phyloP scores from a whole-genome alignment of 225 moss, liverwort and hornwort genomes.

The Pseudoscleropodium purum region DNA sequence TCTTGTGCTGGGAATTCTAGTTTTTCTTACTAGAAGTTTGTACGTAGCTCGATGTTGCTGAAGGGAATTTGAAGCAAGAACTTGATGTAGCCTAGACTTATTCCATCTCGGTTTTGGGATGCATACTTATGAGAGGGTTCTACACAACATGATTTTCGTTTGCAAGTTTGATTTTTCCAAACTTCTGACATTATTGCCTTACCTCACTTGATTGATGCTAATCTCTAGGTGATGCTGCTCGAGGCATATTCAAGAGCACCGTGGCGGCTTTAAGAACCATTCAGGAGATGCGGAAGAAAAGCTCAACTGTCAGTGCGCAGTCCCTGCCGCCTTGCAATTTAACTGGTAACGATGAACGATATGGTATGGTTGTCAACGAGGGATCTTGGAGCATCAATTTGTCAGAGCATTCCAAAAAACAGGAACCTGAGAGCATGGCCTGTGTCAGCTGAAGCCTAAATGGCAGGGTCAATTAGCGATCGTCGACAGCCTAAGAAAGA shows the following conservation, averaged over 20 bases:
- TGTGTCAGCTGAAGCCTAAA: slow-evolving; percentile 7
- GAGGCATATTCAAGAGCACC: slow-evolving; percentile 36
- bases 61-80: neutral
- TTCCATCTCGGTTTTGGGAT: neutral
- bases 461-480: neutral
- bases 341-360: slow-evolving; percentile 22
- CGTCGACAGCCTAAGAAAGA: neutral
- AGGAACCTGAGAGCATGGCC: slow-evolving; percentile 6
- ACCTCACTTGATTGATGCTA: neutral
- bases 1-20: neutral
- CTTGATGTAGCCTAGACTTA: neutral
- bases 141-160: neutral
- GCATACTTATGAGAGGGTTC: neutral
- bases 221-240: slow-evolving; percentile 18
- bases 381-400: neutral
- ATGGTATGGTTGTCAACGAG: slow-evolving; percentile 29
- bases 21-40: neutral
- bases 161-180: neutral
- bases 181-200: neutral
- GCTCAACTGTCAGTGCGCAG: slow-evolving; percentile 46
- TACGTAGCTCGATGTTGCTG: neutral
- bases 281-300: slow-evolving; percentile 49
- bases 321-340: slow-evolving; percentile 49
- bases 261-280: slow-evolving; percentile 40
- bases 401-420: slow-evolving; percentile 1